Evolutionary conservation across 345 rosid species (phyloP), one percentile per base, ranked within the genome.

Genomic region (Geranium rotundifolium): DNA sequence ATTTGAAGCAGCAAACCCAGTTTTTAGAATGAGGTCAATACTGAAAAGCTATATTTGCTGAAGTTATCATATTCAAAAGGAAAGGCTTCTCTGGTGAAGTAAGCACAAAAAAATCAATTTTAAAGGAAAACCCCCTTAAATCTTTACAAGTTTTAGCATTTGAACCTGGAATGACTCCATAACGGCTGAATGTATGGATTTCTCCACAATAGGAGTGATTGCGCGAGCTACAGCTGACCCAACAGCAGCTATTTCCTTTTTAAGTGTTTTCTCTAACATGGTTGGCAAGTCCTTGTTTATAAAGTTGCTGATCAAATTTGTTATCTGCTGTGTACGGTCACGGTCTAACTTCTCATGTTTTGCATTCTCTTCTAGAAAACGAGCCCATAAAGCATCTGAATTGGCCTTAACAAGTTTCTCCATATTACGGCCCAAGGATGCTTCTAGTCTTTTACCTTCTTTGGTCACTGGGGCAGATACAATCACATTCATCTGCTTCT

Each of bases 381-480:
- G 89, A 74, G 89, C 89, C 89, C 89, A 84, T 59, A 77, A 34
- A 49, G 89, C 89, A 79, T 86, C 92, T 17, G 70, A 59, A 69
- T 84, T 80, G 3, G 85, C 85, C 80, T 79, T 86, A 37, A 82
- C 65, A 63, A 79, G 68, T 67, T 80, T 86, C 72, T 82, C 89
- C 74, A 84, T 67, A 76, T 61, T 76, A 65, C 82, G 77, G 39
- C 87, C 92, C 68, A 86, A 67, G 57, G 85, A 73, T 59, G 73
- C 71, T 75, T 86, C 92, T 57, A 86, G 69, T 69, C 85, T 79
- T 74, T 69, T 84, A 50, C 87, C 78, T 77, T 86, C 92, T 75
- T 75, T 84, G 65, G 69, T 81, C 64, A 86, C 69, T 10, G 89
- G 81, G 17, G 67, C 78, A 64, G 81, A 77, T 60, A 82, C 75